A percentile compares a stretch with the other conserved stretches of the same genome.
Evolutionary conservation across 2,329 filamentous ascomycete species (phyloP).

Genomic region (Coniochaeta sp.): DNA sequence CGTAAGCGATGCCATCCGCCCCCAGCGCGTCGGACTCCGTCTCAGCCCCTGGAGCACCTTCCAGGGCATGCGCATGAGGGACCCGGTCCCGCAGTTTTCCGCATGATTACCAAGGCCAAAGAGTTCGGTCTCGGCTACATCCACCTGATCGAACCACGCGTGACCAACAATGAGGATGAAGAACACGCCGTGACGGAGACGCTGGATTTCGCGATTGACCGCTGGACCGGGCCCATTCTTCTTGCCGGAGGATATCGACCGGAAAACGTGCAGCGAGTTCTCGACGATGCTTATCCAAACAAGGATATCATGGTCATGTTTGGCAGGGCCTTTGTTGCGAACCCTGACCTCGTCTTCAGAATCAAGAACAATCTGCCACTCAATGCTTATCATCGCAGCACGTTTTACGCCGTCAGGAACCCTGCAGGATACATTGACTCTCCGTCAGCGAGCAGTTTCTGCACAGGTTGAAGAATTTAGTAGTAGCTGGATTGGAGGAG

Average conservation of each 20-base stretch:
- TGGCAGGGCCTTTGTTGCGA: conserved; percentile 31
- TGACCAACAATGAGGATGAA: conserved; percentile 14
- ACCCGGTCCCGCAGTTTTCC: conserved; percentile 50
- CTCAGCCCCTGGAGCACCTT: conserved; percentile 47
- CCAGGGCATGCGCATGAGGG: conserved; percentile 49
- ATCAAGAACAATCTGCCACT: conserved; percentile 24
- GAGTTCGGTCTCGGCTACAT: conserved; percentile 45
- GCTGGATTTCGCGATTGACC: conserved; percentile 16
- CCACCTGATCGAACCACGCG: conserved; percentile 46
- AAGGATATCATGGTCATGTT: conserved; percentile 22
- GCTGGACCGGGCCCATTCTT: conserved; percentile 16
- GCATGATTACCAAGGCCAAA: conserved; percentile 40
- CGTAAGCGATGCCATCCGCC: conserved; percentile 40
- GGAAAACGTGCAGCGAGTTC: conserved; percentile 10
- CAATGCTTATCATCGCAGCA: conserved; percentile 22
- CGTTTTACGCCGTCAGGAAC: too few relatives aligned
- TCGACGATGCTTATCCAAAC: conserved; percentile 14
- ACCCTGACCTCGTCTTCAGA: conserved; percentile 32
- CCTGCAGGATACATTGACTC: too few relatives aligned
- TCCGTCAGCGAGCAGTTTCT: too few relatives aligned
- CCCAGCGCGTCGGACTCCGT: conserved; percentile 41
- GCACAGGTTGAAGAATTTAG: neutral
- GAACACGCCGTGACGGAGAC: conserved; percentile 13
- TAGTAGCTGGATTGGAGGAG: neutral
- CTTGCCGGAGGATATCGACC: conserved; percentile 17